These are phyloP conservation scores for Saccharomycopsis capsularis DNA, from an alignment of 805 yeast species.

Conservation along the genomic window DNA sequence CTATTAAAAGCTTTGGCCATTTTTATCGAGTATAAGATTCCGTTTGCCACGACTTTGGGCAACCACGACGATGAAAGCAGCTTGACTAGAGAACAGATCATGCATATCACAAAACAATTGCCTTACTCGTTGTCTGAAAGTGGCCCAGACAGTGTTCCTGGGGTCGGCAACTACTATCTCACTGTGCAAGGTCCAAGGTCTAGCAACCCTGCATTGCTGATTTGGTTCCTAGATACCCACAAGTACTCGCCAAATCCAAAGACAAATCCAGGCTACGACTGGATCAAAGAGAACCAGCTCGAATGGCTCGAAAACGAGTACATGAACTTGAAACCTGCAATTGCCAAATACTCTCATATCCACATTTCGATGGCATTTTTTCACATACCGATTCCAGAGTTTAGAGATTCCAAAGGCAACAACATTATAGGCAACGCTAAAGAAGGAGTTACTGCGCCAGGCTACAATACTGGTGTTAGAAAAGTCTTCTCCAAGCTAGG, in stretches of 20 bases:
- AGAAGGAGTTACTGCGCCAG: conserved; percentile 79
- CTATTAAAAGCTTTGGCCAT: conserved; percentile 71
- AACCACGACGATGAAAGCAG: conserved; percentile 93
- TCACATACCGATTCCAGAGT: conserved; percentile 93
- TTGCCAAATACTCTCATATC: conserved; percentile 32
- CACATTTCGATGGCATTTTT: conserved; percentile 82
- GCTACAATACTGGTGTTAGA: conserved; percentile 60
- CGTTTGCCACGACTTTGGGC: conserved; percentile 83
- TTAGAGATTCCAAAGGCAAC: conserved; percentile 36
- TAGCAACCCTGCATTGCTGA: conserved; percentile 41
- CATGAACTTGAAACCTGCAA: conserved; percentile 25
- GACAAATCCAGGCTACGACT: conserved; percentile 73
- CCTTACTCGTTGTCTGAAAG: conserved; percentile 61
- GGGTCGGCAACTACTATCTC: conserved; percentile 75
- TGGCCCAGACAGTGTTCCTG: conserved; percentile 66
- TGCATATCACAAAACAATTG: conserved; percentile 46
- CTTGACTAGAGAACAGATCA: conserved; percentile 50
- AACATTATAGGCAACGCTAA: conserved; percentile 51
- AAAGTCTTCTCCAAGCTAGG: conserved; percentile 54
- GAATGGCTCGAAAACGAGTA: conserved; percentile 41
- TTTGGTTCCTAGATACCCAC: conserved; percentile 84
- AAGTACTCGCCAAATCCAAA: conserved; percentile 63
- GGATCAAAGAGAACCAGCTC: conserved; percentile 67
- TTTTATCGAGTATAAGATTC: conserved; percentile 58
- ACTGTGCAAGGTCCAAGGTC: conserved; percentile 39